Base-by-base conservation (phyloP, 1,139 yeast species). In the Maudiozyma humilis region DNA sequence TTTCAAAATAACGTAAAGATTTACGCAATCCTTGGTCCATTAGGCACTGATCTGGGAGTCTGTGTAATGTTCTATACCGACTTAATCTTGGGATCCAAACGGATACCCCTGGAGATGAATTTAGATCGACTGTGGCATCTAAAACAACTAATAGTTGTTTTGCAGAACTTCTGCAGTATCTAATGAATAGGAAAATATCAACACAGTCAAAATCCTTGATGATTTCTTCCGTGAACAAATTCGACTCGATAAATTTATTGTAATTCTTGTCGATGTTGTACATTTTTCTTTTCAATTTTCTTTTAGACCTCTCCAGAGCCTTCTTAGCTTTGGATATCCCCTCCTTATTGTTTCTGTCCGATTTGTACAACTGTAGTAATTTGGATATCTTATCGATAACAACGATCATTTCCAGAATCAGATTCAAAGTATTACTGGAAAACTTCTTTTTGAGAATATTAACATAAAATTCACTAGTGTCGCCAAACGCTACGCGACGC, bases 1-100 rank as follows among this genome's bases (percentile, higher is more conserved):
- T 64, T 43, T 69, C 72, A 45, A 63, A 64, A 47, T 71, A 72
- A 40, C 67, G 65, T 19, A 67, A 62, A 4, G 71, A 68, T 17
- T 67, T 63, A 32, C 68, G 68, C 1, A 73, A 71, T 20, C 78
- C 78, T 46, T 71, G 68, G 53, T 73, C 78, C 36, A 67, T 64
- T 4, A 69, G 57, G 46, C 72, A 70, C 44, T 68, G 73, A 29
- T 55, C 56, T 0, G 75, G 69, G 18, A 70, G 50, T 34, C 73
- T 62, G 43, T 64, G 62, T 15, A 73, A 46, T 0, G 74, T 71
- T 42, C 74, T 59, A 3, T 52, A 39, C 4, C 69, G 46, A 1
- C 76, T 73, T 47, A 72, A 70, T 20, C 59, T 59, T 1, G 74
- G 71, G 3, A 56, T 47, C 8, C 58, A 51, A 1, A 70, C 12